Conservation (phyloP, 129 eudicot genomes). For the Silybum marianum region DNA sequence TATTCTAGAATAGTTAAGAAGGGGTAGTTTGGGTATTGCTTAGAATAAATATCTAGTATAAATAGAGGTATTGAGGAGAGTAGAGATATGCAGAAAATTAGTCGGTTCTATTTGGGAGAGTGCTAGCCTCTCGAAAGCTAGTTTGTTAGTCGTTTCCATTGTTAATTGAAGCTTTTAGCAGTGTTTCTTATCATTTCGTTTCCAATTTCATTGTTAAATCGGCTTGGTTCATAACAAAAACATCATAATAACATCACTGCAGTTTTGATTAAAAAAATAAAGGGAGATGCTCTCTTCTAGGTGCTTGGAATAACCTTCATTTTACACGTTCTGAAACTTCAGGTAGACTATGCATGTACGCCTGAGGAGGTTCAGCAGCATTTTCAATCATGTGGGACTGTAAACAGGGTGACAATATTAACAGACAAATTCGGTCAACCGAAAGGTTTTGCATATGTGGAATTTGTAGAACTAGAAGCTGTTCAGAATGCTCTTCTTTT, state of each 20-base stretch:
- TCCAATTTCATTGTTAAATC: too few relatives aligned
- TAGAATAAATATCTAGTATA: too few relatives aligned
- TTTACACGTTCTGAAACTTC: conserved; percentile 24
- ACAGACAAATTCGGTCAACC: conserved; percentile 95
- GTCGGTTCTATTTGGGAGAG: too few relatives aligned
- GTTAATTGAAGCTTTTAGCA: too few relatives aligned
- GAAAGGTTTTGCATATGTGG: conserved; percentile 90
- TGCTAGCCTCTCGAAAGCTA: too few relatives aligned
- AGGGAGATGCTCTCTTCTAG: not conserved
- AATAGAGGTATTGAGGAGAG: too few relatives aligned
- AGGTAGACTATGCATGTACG: conserved; percentile 97
- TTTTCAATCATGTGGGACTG: conserved; percentile 83
- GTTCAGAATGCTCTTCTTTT: conserved; percentile 71
- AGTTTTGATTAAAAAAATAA: not conserved
- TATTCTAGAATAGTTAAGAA: too few relatives aligned
- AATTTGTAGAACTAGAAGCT: conserved; percentile 79
- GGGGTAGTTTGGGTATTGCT: too few relatives aligned
- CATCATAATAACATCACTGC: not conserved
- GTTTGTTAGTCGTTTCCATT: too few relatives aligned
- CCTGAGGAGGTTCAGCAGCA: conserved; percentile 97
- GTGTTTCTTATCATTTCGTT: too few relatives aligned
- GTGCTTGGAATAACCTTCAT: conserved; percentile 8
- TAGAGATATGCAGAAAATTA: too few relatives aligned
- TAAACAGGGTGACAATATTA: conserved; percentile 82
- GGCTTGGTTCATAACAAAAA: not conserved